These are phyloP conservation scores for Papiliotrema terrestris DNA, from an alignment of 1,284 basidiomycete genomes.

Conservation along the genomic window DNA sequence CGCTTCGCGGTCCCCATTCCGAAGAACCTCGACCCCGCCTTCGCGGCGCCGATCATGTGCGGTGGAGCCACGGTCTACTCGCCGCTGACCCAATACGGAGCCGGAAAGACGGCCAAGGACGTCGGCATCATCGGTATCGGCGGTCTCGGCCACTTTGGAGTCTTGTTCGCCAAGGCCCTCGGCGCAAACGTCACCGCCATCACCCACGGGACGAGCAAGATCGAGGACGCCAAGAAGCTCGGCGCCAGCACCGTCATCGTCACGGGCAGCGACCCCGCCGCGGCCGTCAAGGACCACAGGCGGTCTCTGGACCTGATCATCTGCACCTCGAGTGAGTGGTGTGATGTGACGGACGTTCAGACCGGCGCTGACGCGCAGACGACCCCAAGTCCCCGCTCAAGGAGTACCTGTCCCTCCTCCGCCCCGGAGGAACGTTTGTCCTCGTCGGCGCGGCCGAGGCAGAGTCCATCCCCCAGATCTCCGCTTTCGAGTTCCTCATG, in stretches of 20 bases:
- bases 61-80: slow-evolving; percentile 50
- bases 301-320: slow-evolving; percentile 51
- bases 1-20: slow-evolving; percentile 66
- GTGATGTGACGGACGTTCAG: neutral
- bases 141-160: slow-evolving; percentile 47
- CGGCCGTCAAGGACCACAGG: slow-evolving; percentile 47
- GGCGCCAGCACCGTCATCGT: slow-evolving; percentile 52
- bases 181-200: slow-evolving; percentile 61
- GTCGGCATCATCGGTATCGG: slow-evolving; percentile 54
- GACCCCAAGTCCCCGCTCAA: slow-evolving; percentile 43
- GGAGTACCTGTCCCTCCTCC: slow-evolving; percentile 47
- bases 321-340: slow-evolving; percentile 50
- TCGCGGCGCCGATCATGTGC: slow-evolving; percentile 54
- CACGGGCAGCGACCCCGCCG: slow-evolving; percentile 46
- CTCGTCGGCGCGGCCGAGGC: slow-evolving; percentile 47
- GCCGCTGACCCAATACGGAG: slow-evolving; percentile 52
- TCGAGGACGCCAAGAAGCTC: slow-evolving; percentile 53
- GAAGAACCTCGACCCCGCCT: slow-evolving; percentile 55
- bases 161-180: slow-evolving; percentile 53
- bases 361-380: slow-evolving; percentile 13
- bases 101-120: slow-evolving; percentile 51
- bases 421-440: slow-evolving; percentile 47
- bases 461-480: slow-evolving; percentile 15
- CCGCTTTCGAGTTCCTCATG: slow-evolving; percentile 28
- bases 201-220: slow-evolving; percentile 53